phyloP scores from a whole-genome alignment of 345 rosid genomes.

The Camelina laxa region DNA sequence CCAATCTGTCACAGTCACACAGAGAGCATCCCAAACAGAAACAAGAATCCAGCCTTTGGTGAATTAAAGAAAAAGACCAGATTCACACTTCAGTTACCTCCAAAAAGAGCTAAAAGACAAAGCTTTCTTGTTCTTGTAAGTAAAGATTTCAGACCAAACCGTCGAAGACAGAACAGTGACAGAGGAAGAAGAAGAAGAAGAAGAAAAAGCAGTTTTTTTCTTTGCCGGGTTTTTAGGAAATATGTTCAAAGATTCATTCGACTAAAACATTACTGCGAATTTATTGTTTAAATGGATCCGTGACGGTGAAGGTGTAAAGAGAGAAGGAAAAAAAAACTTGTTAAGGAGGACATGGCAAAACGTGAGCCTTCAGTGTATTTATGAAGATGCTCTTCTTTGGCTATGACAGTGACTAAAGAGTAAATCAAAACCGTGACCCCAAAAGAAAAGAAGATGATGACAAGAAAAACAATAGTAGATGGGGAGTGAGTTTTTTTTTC shows the following conservation, averaged over 20 bases:
- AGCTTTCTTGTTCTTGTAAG: slow-evolving; percentile 29
- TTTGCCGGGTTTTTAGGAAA: slow-evolving; percentile 24
- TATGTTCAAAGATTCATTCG: slow-evolving; percentile 11
- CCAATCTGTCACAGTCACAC: slow-evolving; percentile 32
- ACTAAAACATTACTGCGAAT: slow-evolving; percentile 22
- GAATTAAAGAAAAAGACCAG: background rate
- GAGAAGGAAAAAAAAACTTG: background rate
- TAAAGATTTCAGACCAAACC: background rate
- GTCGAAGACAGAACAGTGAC: slow-evolving; percentile 11
- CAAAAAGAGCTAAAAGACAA: slow-evolving; percentile 29
- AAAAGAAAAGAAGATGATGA: slow-evolving; percentile 17
- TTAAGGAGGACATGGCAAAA: slow-evolving; percentile 24
- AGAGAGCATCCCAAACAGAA: slow-evolving; percentile 4
- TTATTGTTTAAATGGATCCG: slow-evolving; percentile 32
- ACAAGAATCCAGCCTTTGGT: slow-evolving; percentile 13
- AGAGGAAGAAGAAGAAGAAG: slow-evolving; percentile 22
- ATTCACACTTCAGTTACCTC: slow-evolving; percentile 32
- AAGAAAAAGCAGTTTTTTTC: background rate
- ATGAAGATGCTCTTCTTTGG: slow-evolving; percentile 29
- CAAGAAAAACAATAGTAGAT: slow-evolving; percentile 9
- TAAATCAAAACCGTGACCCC: slow-evolving; percentile 43
- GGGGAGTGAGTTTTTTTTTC: background rate
- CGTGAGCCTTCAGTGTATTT: slow-evolving; percentile 29
- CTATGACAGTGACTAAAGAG: slow-evolving; percentile 32
- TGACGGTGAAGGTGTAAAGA: slow-evolving; percentile 7